Percentiles rank a stretch among this genome's conserved stretches.
Conservation (phyloP, 225 moss, liverwort and hornwort species). For the Asterella californica region DNA sequence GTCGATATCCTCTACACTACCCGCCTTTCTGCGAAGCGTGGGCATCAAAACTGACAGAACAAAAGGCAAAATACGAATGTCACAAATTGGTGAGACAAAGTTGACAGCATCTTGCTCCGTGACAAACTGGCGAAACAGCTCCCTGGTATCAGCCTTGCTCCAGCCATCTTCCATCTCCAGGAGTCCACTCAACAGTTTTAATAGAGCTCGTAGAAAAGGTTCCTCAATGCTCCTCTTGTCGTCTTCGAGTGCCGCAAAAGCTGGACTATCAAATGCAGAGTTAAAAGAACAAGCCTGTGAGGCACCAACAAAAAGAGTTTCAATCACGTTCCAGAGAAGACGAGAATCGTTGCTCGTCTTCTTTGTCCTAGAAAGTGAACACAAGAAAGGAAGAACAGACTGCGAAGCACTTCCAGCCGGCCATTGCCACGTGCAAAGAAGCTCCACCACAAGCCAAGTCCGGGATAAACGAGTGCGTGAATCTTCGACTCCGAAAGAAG, state of each 20-base stretch:
- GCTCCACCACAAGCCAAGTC: constrained; percentile 79
- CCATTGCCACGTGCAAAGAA: constrained; percentile 91
- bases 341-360: constrained; percentile 36
- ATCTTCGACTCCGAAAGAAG: constrained; percentile 9
- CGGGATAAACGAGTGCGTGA: constrained; percentile 28
- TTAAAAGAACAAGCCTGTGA: constrained; percentile 29
- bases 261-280: neutral
- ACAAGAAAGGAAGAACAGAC: constrained; percentile 60
- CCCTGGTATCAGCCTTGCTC: constrained; percentile 56
- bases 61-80: constrained; percentile 60
- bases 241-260: constrained; percentile 25
- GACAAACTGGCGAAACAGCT: constrained; percentile 54
- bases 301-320: constrained; percentile 58
- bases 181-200: constrained; percentile 60
- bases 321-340: constrained; percentile 54
- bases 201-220: constrained; percentile 57
- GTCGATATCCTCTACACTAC: constrained; percentile 28
- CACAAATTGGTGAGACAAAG: constrained; percentile 47
- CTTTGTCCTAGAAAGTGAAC: constrained; percentile 41
- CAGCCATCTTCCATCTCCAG: constrained; percentile 64
- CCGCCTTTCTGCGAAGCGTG: constrained; percentile 52
- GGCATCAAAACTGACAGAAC: constrained; percentile 80
- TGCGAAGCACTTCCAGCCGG: constrained; percentile 55
- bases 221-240: constrained; percentile 20
- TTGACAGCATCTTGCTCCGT: constrained; percentile 35